These are phyloP conservation scores for Rheum nobile DNA, from an alignment of 148 eudicot genomes.

Conservation along the genomic window DNA sequence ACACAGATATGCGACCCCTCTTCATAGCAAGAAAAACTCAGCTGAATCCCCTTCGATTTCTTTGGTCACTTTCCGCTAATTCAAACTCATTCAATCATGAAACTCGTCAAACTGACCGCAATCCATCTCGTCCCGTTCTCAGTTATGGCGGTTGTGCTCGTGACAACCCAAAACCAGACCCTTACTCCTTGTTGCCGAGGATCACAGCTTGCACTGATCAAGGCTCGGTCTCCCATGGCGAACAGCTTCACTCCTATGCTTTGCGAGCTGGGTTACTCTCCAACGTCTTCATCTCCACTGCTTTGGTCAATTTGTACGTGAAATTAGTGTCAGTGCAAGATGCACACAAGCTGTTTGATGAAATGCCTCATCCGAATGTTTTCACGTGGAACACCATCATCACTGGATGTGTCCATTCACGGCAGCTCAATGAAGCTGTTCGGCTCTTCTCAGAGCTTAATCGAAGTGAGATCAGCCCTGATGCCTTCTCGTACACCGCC, in stretches of 20 bases:
- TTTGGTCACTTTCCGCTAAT: not conserved
- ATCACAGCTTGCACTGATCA: conserved; percentile 31
- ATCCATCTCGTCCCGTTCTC: not conserved
- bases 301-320: conserved; percentile 45
- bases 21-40: not conserved
- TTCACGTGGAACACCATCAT: conserved; percentile 78
- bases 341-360: conserved; percentile 57
- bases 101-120: not conserved
- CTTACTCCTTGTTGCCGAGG: conserved; percentile 31
- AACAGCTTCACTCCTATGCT: conserved; percentile 51
- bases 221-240: conserved; percentile 23
- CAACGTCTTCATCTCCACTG: conserved; percentile 39
- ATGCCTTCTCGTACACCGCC: conserved; percentile 54
- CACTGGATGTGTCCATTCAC: conserved; percentile 67
- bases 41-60: not conserved
- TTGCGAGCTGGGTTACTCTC: conserved; percentile 36
- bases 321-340: conserved; percentile 29
- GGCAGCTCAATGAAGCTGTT: conserved; percentile 39
- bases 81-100: conserved; percentile 1
- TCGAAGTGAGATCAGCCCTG: conserved; percentile 30
- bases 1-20: not conserved
- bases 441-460: conserved; percentile 39
- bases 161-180: conserved; percentile 21
- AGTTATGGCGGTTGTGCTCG: not conserved
- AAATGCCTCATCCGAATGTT: conserved; percentile 52